Percentiles rank a stretch among this genome's conserved stretches.
phyloP scores from a whole-genome alignment of 768 basidiomycete species.

The Galerina sulciceps region DNA sequence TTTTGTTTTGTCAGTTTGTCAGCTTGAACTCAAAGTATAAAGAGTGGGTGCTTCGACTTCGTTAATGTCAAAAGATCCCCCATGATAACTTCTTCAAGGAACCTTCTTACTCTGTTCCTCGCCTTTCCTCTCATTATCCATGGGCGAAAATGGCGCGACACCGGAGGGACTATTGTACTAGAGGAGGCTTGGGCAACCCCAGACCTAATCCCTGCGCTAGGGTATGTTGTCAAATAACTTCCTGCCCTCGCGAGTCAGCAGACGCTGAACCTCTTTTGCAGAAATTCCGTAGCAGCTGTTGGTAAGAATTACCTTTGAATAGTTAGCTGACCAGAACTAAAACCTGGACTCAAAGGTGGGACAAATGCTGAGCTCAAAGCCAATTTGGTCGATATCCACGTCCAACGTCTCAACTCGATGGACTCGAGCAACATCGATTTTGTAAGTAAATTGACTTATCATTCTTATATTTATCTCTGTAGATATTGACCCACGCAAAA shows the following conservation, averaged over 20 bases:
- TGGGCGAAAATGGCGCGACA: constrained; percentile 32
- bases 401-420: constrained; percentile 39
- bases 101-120: neutral
- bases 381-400: constrained; percentile 42
- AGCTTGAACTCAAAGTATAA: too few species aligned
- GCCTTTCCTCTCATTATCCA: neutral
- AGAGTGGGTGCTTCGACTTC: too few species aligned
- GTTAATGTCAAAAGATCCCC: too few species aligned
- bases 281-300: constrained; percentile 8
- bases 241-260: neutral
- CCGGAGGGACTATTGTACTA: constrained; percentile 41
- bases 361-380: constrained; percentile 32
- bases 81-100: too few species aligned
- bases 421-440: constrained; percentile 42
- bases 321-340: too few species aligned
- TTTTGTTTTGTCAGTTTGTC: too few species aligned
- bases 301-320: neutral
- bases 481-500: neutral
- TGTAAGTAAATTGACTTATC: constrained; percentile 21
- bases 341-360: constrained; percentile 23
- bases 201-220: constrained; percentile 29
- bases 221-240: constrained; percentile 17
- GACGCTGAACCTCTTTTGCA: neutral
- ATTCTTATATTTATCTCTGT: neutral
- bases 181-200: constrained; percentile 46